Evolutionary conservation across 768 basidiomycete genomes (phyloP).

Genomic region (Trametes cinnabarina): DNA sequence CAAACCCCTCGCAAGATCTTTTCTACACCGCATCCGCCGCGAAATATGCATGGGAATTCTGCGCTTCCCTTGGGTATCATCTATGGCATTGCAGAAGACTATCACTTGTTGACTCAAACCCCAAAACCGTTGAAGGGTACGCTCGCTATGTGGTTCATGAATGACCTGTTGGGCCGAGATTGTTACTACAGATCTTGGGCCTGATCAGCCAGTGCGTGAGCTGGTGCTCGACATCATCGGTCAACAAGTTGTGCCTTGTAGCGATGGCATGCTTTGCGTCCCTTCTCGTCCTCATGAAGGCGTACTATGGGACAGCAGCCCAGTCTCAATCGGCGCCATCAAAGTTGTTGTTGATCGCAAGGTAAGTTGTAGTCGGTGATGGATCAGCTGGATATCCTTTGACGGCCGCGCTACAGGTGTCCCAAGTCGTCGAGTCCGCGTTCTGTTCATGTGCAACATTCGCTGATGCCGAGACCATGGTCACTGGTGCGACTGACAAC

Average conservation of each 20-base stretch:
- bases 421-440: constrained; percentile 75
- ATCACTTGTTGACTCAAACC: constrained; percentile 61
- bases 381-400: not conserved
- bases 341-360: constrained; percentile 62
- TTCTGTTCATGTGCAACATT: constrained; percentile 74
- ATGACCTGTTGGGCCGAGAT: not conserved
- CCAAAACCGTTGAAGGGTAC: constrained; percentile 56
- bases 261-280: constrained; percentile 53
- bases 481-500: constrained; percentile 79
- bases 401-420: constrained; percentile 41
- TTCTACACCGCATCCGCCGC: constrained; percentile 66
- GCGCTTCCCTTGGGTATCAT: constrained; percentile 68
- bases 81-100: constrained; percentile 84
- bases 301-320: constrained; percentile 57
- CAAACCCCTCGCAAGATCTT: constrained; percentile 92
- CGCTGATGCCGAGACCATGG: constrained; percentile 67
- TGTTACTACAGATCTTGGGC: constrained; percentile 45
- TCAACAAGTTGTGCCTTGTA: constrained; percentile 60
- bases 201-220: constrained; percentile 43
- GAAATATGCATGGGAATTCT: constrained; percentile 68
- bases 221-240: constrained; percentile 58
- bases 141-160: not conserved
- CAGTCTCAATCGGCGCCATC: constrained; percentile 49
- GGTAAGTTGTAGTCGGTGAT: constrained; percentile 33
- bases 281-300: constrained; percentile 66